Evolutionary conservation across 2,329 filamentous ascomycete species (phyloP), one percentile per base, ranked within the genome.

Genomic region (Phialophora macrospora): DNA sequence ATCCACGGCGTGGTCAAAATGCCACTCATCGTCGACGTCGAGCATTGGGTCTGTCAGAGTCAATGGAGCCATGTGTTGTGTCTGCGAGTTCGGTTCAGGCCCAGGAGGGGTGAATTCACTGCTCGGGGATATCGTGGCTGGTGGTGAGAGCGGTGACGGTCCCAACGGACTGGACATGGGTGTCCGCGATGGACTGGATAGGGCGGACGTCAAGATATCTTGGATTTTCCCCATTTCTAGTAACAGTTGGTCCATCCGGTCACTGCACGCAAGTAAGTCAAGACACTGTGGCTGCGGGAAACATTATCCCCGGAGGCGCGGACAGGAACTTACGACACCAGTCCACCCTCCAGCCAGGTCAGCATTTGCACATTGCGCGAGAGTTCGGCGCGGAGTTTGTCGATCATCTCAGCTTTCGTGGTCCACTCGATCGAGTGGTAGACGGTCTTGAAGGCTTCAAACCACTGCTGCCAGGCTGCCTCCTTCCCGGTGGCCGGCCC

Each of bases 401-500:
- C 55, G 46, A 64, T 46, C 22, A 57, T 41, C 41, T 54, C 55
- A 22, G n/a, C 48, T 20, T 41, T 64, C 26, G 62, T 64, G 4
- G 62, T 64, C 62, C 62, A 64, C 26, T 59, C 55, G 6, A 64
- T 44, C 17, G 55, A 54, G 4, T 59, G 62, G 55, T 55, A 64
- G 3, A 64, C 62, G 4, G 62, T 60, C 48, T 64, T 60, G 44
- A 64, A 60, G 4, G 55, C 62, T 59, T 58, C 55, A 26, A 58
- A 24, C 62, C 62, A 64, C 41, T 60, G 62, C 14, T 48, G 22
- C 41, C 62, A 58, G 34, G 55, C 55, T 9, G 55, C 48, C 11
- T 59, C 62, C 14, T 58, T 48, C 8, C 32, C 55, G 7, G 55
- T 26, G 26, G 62, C 38, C 1, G 30, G 17, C 0, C 62, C 62